Conservation (phyloP, 2,329 filamentous ascomycete species). For the Penicillium occitanis region DNA sequence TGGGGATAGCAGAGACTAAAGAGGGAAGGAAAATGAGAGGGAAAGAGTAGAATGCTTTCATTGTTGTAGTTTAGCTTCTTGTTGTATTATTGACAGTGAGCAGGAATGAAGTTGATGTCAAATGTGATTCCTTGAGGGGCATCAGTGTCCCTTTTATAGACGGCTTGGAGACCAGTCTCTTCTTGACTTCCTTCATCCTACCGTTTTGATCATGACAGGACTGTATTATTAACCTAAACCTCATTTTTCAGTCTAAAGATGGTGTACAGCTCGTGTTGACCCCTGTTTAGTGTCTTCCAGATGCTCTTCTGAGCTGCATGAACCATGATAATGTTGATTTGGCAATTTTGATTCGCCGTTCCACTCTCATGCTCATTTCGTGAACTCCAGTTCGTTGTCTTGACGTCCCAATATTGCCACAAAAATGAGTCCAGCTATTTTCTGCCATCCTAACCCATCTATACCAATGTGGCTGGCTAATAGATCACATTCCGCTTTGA, state of each 20-base stretch:
- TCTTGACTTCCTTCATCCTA: background rate
- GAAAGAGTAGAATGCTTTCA: constrained; percentile 7
- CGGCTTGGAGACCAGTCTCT: background rate
- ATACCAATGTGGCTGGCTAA: background rate
- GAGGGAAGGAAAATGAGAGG: constrained; percentile 12
- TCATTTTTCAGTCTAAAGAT: background rate
- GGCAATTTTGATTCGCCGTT: background rate
- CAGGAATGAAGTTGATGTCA: background rate
- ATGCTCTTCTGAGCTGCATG: background rate
- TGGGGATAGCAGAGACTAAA: constrained; percentile 9
- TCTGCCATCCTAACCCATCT: background rate
- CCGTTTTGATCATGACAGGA: background rate
- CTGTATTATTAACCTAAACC: background rate
- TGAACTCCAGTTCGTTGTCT: no score
- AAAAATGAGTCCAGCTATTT: background rate
- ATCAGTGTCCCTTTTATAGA: background rate
- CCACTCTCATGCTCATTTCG: background rate
- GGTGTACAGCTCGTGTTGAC: background rate
- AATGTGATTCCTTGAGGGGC: background rate
- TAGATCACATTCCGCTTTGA: background rate
- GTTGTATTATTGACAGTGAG: background rate
- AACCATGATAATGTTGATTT: background rate
- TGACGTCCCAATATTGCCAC: background rate
- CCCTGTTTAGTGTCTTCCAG: background rate
- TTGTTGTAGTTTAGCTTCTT: background rate